These are phyloP conservation scores for Naganishia onofrii DNA, from an alignment of 768 basidiomycete genomes.

Conservation along the genomic window DNA sequence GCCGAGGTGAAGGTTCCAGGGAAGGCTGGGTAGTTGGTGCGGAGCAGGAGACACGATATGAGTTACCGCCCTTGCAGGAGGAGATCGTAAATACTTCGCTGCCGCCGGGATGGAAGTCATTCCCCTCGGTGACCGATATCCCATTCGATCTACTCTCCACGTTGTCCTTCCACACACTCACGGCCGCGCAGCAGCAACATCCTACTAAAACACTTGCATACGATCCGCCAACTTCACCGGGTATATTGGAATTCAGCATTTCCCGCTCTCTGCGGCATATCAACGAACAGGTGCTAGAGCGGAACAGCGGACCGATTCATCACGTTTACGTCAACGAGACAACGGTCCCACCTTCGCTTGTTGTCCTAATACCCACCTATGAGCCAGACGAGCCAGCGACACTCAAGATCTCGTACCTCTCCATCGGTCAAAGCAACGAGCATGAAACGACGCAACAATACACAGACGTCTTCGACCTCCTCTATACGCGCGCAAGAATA, in stretches of 20 bases:
- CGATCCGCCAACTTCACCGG: conserved; percentile 14
- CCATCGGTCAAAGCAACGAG: neutral
- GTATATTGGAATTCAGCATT: conserved; percentile 9
- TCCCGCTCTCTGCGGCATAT: neutral
- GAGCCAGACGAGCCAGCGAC: conserved; percentile 1
- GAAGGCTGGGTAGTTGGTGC: conserved; percentile 19
- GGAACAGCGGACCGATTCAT: neutral
- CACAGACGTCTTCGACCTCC: neutral
- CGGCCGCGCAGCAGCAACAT: too few species aligned
- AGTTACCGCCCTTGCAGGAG: neutral
- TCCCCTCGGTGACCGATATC: neutral
- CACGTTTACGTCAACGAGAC: neutral
- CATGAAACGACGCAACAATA: neutral
- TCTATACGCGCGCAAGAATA: neutral
- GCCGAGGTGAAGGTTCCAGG: neutral
- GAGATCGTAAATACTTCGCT: neutral
- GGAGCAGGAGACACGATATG: conserved; percentile 16
- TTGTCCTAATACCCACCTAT: neutral
- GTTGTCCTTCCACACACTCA: neutral
- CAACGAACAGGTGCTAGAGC: neutral
- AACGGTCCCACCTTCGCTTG: neutral
- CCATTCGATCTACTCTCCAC: neutral
- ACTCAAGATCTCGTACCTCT: neutral
- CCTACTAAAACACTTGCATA: neutral
- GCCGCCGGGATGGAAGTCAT: conserved; percentile 6